Conservation (phyloP, 1,284 basidiomycete genomes). For the Leccinum fallax region DNA sequence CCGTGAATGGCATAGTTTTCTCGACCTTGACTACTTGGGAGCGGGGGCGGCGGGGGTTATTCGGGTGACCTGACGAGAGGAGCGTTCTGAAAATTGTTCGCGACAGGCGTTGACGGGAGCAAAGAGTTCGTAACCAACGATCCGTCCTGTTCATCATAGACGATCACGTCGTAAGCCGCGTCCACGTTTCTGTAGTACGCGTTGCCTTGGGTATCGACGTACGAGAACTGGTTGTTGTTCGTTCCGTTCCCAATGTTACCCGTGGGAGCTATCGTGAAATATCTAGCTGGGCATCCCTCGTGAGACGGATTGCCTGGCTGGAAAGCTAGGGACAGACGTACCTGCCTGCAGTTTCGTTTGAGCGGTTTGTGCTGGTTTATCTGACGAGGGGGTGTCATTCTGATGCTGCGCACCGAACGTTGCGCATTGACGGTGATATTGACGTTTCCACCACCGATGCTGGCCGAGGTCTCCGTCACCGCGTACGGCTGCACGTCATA, state of each 20-base stretch:
- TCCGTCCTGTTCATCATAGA: conserved; percentile 59
- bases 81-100: not conserved
- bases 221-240: conserved; percentile 66
- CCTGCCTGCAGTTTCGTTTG: conserved; percentile 41
- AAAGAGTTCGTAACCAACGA: conserved; percentile 42
- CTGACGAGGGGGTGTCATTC: no score
- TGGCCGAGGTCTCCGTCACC: conserved; percentile 49
- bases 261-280: conserved; percentile 47
- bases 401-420: conserved; percentile 32
- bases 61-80: conserved; percentile 35
- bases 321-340: conserved; percentile 31
- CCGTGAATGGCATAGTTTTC: no score
- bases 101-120: not conserved
- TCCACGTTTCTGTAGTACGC: conserved; percentile 64
- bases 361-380: no score
- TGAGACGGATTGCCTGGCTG: not conserved
- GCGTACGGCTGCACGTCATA: conserved; percentile 63
- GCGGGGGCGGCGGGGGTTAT: no score
- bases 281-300: conserved; percentile 45
- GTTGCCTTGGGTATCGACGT: conserved; percentile 59
- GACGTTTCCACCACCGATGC: conserved; percentile 42
- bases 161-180: conserved; percentile 62
- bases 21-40: no score
- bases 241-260: conserved; percentile 59
- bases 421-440: conserved; percentile 52